Evolutionary conservation across 2,329 filamentous ascomycete species (phyloP).

Genomic region (Clonostachys chloroleuca): DNA sequence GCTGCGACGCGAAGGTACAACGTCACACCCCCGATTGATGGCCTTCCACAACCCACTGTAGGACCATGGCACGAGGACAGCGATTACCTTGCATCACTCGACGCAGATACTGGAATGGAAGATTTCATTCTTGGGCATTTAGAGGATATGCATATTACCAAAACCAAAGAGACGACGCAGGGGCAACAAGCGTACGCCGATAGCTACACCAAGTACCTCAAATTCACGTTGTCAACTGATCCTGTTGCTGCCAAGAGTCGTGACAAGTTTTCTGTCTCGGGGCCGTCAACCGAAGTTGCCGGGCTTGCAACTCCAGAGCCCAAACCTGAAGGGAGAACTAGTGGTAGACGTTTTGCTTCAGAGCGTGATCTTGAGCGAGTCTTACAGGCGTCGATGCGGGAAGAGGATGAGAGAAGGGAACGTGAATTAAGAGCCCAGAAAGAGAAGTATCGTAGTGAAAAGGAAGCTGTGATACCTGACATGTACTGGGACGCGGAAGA

Average conservation of each 20-base stretch:
- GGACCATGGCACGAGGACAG: slow-evolving; percentile 43
- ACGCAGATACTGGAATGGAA: slow-evolving; percentile 31
- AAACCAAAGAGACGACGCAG: slow-evolving; percentile 28
- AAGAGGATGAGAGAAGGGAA: slow-evolving; percentile 67
- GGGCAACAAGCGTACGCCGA: slow-evolving; percentile 34
- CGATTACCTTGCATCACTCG: slow-evolving; percentile 34
- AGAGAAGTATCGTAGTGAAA: slow-evolving; percentile 69
- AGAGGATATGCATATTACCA: slow-evolving; percentile 29
- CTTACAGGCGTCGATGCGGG: slow-evolving; percentile 65
- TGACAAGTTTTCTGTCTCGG: slow-evolving; percentile 42
- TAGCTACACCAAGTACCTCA: slow-evolving; percentile 47
- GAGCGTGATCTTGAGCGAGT: slow-evolving; percentile 72
- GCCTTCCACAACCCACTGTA: slow-evolving; percentile 41
- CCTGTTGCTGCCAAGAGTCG: slow-evolving; percentile 49
- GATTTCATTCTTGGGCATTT: slow-evolving; percentile 42
- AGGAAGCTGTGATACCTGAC: slow-evolving; percentile 70
- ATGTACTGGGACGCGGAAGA: slow-evolving; percentile 63
- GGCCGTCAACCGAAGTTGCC: slow-evolving; percentile 23
- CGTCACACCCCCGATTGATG: slow-evolving; percentile 49
- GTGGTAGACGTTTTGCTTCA: slow-evolving; percentile 57
- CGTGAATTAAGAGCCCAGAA: slow-evolving; percentile 60
- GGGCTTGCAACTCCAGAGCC: slow-evolving; percentile 42
- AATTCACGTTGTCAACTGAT: slow-evolving; percentile 52
- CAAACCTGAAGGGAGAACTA: slow-evolving; percentile 50
- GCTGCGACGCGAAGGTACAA: slow-evolving; percentile 46